Conservation (phyloP, 192 early-diverging fungal species). For the Rhizophagus prolifer region DNA sequence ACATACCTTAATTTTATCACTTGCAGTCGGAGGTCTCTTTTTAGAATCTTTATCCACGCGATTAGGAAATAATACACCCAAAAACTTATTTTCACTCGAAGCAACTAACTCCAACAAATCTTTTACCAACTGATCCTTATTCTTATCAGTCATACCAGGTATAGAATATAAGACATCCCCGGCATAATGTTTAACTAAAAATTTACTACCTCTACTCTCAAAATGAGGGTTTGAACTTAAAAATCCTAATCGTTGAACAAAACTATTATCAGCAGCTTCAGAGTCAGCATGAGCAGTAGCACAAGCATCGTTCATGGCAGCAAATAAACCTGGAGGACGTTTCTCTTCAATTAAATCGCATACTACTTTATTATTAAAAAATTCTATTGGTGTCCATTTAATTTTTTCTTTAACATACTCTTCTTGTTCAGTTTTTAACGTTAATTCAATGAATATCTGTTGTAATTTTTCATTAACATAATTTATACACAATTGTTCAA, state of each 20-base stretch:
- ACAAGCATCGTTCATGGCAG: constrained; percentile 96
- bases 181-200: constrained; percentile 93
- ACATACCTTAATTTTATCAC: constrained; percentile 86
- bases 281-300: constrained; percentile 95
- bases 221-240: constrained; percentile 75
- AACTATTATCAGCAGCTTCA: constrained; percentile 71
- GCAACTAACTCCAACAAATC: constrained; percentile 89
- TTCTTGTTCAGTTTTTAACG: constrained; percentile 97
- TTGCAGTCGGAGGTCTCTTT: constrained; percentile 96
- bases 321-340: constrained; percentile 89
- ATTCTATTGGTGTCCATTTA: constrained; percentile 98
- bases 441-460: constrained; percentile 98
- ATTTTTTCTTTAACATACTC: constrained; percentile 96
- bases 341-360: constrained; percentile 98
- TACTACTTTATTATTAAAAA: constrained; percentile 99
- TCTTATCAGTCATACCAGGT: constrained; percentile 95
- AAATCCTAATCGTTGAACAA: constrained; percentile 65
- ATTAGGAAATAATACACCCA: constrained; percentile 86
- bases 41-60: constrained; percentile 83
- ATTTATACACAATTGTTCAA: constrained; percentile 99
- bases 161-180: constrained; percentile 92
- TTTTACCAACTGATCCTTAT: constrained; percentile 94
- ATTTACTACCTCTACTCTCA: constrained; percentile 67
- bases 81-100: constrained; percentile 73
- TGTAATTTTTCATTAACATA: constrained; percentile 97